Percentiles rank a stretch among this genome's conserved stretches.
phyloP scores from a whole-genome alignment of 345 rosid species.

The Nasturtium officinale region DNA sequence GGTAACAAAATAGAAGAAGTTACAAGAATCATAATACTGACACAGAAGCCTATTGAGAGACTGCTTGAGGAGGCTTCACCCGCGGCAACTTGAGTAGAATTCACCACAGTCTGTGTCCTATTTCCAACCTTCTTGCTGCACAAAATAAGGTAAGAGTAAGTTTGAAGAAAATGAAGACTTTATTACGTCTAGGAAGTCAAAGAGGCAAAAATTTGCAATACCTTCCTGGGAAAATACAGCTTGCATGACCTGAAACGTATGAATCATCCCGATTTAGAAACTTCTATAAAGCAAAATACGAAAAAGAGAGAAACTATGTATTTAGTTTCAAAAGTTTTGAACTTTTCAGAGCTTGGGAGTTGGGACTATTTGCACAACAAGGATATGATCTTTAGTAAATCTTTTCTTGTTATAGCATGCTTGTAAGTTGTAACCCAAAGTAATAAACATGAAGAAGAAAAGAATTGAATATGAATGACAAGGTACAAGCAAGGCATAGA shows the following conservation, averaged over 20 bases:
- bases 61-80: constrained; percentile 29
- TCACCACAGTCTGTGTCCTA: constrained; percentile 58
- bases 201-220: constrained; percentile 38
- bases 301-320: background rate
- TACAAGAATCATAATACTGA: constrained; percentile 44
- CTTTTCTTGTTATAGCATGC: constrained; percentile 2
- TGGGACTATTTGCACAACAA: background rate
- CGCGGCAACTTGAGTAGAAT: constrained; percentile 51
- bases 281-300: background rate
- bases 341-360: background rate
- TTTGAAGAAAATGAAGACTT: background rate
- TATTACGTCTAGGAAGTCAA: background rate
- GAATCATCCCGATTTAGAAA: background rate
- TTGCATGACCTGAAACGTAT: constrained; percentile 71
- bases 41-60: constrained; percentile 33
- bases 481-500: background rate
- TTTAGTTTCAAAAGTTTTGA: background rate
- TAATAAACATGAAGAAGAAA: background rate
- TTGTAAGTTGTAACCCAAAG: background rate
- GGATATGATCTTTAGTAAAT: background rate
- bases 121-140: constrained; percentile 81
- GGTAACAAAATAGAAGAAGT: constrained; percentile 46
- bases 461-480: constrained; percentile 7
- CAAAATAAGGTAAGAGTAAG: background rate
- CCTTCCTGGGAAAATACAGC: constrained; percentile 97